Base-by-base conservation (phyloP, 345 rosid genomes). In the Ceriops tagal region DNA sequence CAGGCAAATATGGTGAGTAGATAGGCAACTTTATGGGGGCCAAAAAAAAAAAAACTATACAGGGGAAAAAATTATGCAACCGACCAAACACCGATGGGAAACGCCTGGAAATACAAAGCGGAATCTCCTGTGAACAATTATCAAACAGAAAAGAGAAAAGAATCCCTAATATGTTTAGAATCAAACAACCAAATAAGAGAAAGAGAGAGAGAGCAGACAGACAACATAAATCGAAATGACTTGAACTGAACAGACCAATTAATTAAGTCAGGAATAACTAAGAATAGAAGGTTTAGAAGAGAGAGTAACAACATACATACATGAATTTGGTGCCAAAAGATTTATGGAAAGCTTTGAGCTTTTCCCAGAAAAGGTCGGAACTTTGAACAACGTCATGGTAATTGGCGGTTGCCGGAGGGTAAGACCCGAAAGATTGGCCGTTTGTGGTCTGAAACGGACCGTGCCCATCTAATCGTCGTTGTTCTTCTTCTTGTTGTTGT, bases 301-400 rank as follows among this genome's bases (percentile, higher is more conserved):
- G 55, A 67, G 22, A 32, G 47, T 52, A 47, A 72, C 89, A 78
- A 39, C 47, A 3, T 11, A 43, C 59, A 56, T 43, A 89, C 98
- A 76, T 80, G 80, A 91, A 81, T 65, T 82, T 83, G 64, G 79
- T 73, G 58, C 80, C 87, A 63, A 78, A 71, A 1, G 84, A 77
- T 30, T 70, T 68, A 60, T 82, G 89, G 53, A 89, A 82, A 82
- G 83, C 81, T 61, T 64, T 74, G 67, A 93, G 88, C 79, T 85
- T 86, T 68, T 83, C 88, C 90, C 88, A 84, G 83, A 91, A 93
- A 80, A 89, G 90, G 60, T 74, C 80, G 9, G 93, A 65, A 75
- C 70, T 84, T 66, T 79, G 92, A 69, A 78, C 79, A 74, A 91
- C 80, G 67, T 93, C 91, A 55, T 89, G 83, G 56, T 78, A 86